Percentiles rank a stretch among this genome's conserved stretches.
phyloP scores from a whole-genome alignment of 1,139 yeast genomes.

The Cylindricascospora bacillispora region DNA sequence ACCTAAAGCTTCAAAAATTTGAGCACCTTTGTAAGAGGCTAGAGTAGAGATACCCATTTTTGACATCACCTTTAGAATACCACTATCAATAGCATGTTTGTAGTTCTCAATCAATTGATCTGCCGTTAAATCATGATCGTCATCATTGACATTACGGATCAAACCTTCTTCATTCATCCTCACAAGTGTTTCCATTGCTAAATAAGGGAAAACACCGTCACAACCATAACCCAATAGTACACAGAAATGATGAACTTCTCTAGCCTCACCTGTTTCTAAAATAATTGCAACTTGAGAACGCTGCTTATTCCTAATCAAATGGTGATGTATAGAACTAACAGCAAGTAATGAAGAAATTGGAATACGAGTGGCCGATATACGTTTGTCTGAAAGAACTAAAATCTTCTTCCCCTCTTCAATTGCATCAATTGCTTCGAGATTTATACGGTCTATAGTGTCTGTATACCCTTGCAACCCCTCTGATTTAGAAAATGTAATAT shows the following conservation, averaged over 20 bases:
- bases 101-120: conserved; percentile 60
- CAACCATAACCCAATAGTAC: conserved; percentile 95
- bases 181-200: conserved; percentile 79
- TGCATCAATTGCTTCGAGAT: conserved; percentile 78
- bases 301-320: conserved; percentile 87
- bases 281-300: conserved; percentile 90
- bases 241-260: conserved; percentile 94
- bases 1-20: conserved; percentile 93
- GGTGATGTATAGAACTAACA: conserved; percentile 96
- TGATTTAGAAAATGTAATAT: conserved; percentile 74
- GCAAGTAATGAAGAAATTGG: conserved; percentile 87
- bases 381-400: conserved; percentile 63
- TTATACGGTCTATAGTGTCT: conserved; percentile 72
- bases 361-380: conserved; percentile 46
- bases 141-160: conserved; percentile 38
- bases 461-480: conserved; percentile 84
- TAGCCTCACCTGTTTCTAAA: conserved; percentile 91
- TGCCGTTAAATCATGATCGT: conserved; percentile 34
- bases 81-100: conserved; percentile 73
- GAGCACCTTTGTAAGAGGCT: conserved; percentile 97
- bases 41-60: conserved; percentile 98
- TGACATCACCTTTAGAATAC: conserved; percentile 93
- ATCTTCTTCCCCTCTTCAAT: conserved; percentile 66
- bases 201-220: conserved; percentile 88
- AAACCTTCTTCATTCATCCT: conserved; percentile 77